Evolutionary conservation across 2,329 filamentous ascomycete species (phyloP).

Genomic region (Colletotrichum ledebouriae): DNA sequence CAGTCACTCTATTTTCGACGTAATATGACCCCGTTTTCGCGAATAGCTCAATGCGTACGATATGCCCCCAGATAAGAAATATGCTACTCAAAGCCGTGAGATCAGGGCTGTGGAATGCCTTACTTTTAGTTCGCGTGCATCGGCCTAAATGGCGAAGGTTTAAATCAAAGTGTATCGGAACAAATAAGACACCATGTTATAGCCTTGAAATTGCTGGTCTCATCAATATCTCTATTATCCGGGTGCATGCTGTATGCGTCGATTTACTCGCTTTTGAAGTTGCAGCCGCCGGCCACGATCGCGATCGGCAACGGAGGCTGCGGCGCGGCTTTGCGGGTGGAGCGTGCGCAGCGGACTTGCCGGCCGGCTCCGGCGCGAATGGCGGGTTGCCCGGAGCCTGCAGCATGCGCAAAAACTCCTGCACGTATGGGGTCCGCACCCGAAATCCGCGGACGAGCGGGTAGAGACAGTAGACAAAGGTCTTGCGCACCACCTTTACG

Average conservation of each 20-base stretch:
- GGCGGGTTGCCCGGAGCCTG: neutral
- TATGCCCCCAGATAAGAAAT: neutral
- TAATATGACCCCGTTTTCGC: neutral
- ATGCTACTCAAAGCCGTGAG: neutral
- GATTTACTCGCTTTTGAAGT: neutral
- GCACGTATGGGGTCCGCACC: neutral
- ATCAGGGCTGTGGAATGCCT: neutral
- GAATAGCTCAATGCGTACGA: neutral
- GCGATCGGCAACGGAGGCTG: neutral
- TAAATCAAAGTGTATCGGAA: neutral
- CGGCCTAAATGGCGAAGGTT: neutral
- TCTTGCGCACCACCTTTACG: neutral
- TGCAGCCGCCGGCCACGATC: neutral
- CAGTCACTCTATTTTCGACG: neutral
- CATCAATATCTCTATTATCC: neutral
- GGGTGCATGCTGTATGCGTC: neutral
- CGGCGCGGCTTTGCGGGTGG: slow-evolving; percentile 5
- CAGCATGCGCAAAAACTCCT: neutral
- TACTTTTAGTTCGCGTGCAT: neutral
- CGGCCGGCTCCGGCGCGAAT: neutral
- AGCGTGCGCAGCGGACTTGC: neutral
- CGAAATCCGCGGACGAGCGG: neutral
- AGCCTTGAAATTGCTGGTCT: neutral
- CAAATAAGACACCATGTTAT: neutral
- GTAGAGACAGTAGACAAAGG: neutral